phyloP scores from a whole-genome alignment of 1,284 basidiomycete genomes.

The Apiotrichum akiyoshidainum region DNA sequence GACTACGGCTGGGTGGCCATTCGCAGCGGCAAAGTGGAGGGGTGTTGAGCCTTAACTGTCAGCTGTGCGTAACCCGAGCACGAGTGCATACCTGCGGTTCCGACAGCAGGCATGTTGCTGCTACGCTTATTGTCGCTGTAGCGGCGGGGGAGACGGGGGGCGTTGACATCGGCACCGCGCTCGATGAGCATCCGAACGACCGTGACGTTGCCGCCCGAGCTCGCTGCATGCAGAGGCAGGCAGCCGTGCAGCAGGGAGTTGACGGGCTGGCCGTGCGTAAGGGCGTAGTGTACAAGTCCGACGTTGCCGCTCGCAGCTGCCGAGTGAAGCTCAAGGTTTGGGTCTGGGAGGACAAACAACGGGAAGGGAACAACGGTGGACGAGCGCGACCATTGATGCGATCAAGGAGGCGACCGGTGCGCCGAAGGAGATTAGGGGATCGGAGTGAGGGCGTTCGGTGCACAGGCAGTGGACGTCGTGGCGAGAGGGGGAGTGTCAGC shows the following conservation, averaged over 20 bases:
- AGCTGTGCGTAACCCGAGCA: not conserved
- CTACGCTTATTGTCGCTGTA: constrained; percentile 56
- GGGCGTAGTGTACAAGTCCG: constrained; percentile 59
- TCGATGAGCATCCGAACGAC: constrained; percentile 84
- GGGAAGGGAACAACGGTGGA: not conserved
- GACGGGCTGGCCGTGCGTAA: constrained; percentile 87
- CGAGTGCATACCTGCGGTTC: constrained; percentile 55
- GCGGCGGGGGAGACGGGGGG: constrained; percentile 65
- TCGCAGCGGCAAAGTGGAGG: constrained; percentile 90
- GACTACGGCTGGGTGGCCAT: constrained; percentile 74
- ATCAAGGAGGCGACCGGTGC: not conserved
- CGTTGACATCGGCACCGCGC: constrained; percentile 87
- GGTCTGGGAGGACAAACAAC: constrained; percentile 57
- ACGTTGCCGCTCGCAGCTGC: constrained; percentile 83
- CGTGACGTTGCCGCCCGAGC: constrained; percentile 76
- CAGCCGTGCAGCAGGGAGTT: constrained; percentile 90
- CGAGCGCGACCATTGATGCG: not conserved
- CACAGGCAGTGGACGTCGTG: too few relatives aligned
- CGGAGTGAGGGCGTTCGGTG: too few relatives aligned
- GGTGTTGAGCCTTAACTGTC: constrained; percentile 69
- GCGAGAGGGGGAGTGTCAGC: too few relatives aligned
- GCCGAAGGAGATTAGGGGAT: too few relatives aligned
- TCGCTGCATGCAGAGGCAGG: constrained; percentile 84
- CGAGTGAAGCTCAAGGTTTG: constrained; percentile 81
- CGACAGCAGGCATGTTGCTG: constrained; percentile 62